Evolutionary conservation across 805 yeast species (phyloP), one percentile per base, ranked within the genome.

Genomic region (Wickerhamiella siamensis): DNA sequence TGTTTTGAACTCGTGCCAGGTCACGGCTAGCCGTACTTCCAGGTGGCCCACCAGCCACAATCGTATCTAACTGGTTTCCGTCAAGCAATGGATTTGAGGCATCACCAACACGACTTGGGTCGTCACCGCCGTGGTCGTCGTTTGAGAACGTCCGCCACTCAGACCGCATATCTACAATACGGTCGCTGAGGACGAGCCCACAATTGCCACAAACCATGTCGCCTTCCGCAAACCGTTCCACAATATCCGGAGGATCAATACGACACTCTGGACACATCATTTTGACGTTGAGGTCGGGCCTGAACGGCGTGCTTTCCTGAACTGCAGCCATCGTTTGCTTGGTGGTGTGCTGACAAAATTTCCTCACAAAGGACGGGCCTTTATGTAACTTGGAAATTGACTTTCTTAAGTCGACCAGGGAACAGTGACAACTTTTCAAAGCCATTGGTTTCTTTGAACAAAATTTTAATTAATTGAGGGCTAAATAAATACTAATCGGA

Each of bases 61-160:
- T 78, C 4, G 98, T 88, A 14, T 93, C 83, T 43, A 88, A 75
- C 60, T 87, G 93, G 52, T 82, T 88, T 17, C 93, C 81, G 56
- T 87, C 96, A 51, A 91, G 69, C 42, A 87, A 66, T 8, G 96
- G 95, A 58, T 87, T 87, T 15, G 86, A 78, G 4, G 96, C 96
- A 58, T 87, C 96, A 61, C 98, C 98, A 48, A 88, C 98, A 82
- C 98, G 97, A 50, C 91, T 79, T 4, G 98, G 98, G 60, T 88
- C 98, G 61, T 86, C 96, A 53, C 94, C 94, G 52, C 88, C 91
- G 60, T 88, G 97, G 61, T 88, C 98, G 60, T 88, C 98, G 58
- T 91, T 91, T 45, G 93, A 79, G 60, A 88, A 88, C 2, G 98
- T 91, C 67, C 98, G 82, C 98, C 98, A 88, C 67, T 88, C 98